Percentiles rank a stretch among this genome's conserved stretches.
Evolutionary conservation across 306 rosid genomes (phyloP).

Genomic region (Erythrophleum fordii): DNA sequence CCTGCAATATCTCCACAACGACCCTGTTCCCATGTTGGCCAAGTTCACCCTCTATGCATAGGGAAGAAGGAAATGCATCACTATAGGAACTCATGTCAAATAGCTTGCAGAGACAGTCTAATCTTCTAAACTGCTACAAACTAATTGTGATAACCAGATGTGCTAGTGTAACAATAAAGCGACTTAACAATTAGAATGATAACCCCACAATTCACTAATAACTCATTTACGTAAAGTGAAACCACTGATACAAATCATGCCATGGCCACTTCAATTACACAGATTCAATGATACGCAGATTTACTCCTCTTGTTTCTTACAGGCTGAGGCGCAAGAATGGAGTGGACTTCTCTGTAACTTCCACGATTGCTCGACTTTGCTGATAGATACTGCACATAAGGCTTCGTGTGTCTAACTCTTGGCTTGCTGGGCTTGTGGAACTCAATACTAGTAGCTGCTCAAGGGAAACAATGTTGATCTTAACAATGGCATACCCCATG

Average conservation of each 20-base stretch:
- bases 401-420: slow-evolving; percentile 53
- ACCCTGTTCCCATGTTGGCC: slow-evolving; percentile 57
- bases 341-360: slow-evolving; percentile 56
- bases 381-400: slow-evolving; percentile 45
- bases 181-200: not conserved
- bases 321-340: slow-evolving; percentile 49
- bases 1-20: slow-evolving; percentile 67
- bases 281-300: not conserved
- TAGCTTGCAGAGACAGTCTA: not conserved
- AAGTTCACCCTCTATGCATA: slow-evolving; percentile 53
- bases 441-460: slow-evolving; percentile 56
- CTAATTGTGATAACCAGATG: not conserved
- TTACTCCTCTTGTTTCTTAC: slow-evolving; percentile 36
- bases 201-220: not conserved
- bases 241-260: not conserved
- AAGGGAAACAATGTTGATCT: not conserved
- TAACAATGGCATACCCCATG: not conserved
- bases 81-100: not conserved
- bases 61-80: not conserved
- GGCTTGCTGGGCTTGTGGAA: slow-evolving; percentile 57
- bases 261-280: not conserved
- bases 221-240: not conserved
- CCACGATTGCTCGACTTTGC: slow-evolving; percentile 51
- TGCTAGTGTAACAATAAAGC: not conserved
- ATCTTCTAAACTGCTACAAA: not conserved